Evolutionary conservation across 2,329 filamentous ascomycete species (phyloP), one percentile per base, ranked within the genome.

Genomic region (Botrytis galanthina): DNA sequence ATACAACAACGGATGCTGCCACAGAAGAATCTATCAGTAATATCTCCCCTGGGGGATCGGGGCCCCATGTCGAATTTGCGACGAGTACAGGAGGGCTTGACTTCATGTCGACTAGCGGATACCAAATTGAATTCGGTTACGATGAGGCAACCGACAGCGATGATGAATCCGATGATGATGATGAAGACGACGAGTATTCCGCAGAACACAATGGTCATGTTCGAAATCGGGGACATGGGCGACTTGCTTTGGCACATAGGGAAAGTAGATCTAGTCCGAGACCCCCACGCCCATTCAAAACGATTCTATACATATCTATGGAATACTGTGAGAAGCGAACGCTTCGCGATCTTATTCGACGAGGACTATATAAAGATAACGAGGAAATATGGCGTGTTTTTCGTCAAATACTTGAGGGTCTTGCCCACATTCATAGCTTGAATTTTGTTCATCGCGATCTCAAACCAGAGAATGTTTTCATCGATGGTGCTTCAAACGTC

Each of bases 391-490:
- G 96, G 96, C 90, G 94, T 44, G 85, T 98, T 7, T 95, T 98
- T 77, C 90, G 95, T 46, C 95, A 98, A 79, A 91, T 98, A 18
- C 84, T 98, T 7, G 95, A 98, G 82, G 96, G 95, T 0, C 84
- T 99, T 59, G 91, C 90, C 22, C 94, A 98, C 81, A 96, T 99
- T 61, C 96, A 99, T 81, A 89, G 91, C 18, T 87, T 95, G 74
- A 94, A 93, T 68, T 97, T 99, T 76, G 96, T 98, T 22, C 96
- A 99, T 81, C 92, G 96, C 14, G 96, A 99, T 81, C 86, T 99
- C 42, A 99, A 99, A 81, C 96, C 96, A 0, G 96, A 98, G 80
- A 99, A 99, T 77, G 91, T 99, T 44, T 99, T 99, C 83, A 97
- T 99, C 76, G 95, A 98, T 79, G 90, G 92, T 12, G 88, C 91